Percentiles rank a stretch among this genome's conserved stretches.
Evolutionary conservation across 208 protist species (phyloP).

Genomic region (Leptomonas pyrrhocoris): DNA sequence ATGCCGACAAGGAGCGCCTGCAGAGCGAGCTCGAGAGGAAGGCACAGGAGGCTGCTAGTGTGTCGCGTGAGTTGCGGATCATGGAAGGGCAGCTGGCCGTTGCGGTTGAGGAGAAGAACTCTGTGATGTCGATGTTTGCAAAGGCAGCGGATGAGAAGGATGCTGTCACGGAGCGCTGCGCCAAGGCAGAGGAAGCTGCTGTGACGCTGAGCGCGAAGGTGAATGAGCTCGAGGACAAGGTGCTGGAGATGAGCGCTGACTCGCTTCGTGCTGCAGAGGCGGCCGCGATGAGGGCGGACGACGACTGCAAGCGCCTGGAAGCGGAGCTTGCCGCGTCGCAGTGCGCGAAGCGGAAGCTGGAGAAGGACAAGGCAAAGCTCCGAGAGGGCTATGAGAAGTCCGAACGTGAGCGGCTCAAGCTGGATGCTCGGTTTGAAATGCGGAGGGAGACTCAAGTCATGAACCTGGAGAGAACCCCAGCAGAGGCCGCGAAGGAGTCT

Average conservation of each 20-base stretch:
- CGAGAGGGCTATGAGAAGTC: slow-evolving; percentile 26
- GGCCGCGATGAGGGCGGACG: too few species aligned
- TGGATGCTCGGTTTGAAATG: slow-evolving; percentile 18
- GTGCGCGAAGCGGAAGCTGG: slow-evolving; percentile 13
- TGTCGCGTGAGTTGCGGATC: neutral
- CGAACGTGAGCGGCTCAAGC: slow-evolving; percentile 27
- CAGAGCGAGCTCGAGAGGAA: slow-evolving; percentile 26
- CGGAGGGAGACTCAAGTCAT: slow-evolving; percentile 10
- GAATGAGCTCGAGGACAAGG: slow-evolving; percentile 9
- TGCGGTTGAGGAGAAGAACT: slow-evolving; percentile 1
- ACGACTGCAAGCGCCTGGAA: neutral
- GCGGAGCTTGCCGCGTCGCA: neutral
- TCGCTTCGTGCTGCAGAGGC: neutral
- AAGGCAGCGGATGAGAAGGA: slow-evolving; percentile 10
- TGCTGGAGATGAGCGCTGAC: neutral
- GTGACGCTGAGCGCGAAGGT: slow-evolving; percentile 5
- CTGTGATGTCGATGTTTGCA: neutral
- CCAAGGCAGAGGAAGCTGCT: slow-evolving; percentile 2
- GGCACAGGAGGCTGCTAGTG: neutral
- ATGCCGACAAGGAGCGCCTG: neutral
- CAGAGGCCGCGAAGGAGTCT: neutral
- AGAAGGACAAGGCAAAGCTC: slow-evolving; percentile 40
- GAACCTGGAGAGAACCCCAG: neutral
- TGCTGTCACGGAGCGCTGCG: slow-evolving; percentile 5
- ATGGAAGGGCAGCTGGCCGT: slow-evolving; percentile 9